Percentiles rank a stretch among this genome's conserved stretches.
Evolutionary conservation across 805 yeast species (phyloP).

Genomic region (Lipomyces chichibuensis): DNA sequence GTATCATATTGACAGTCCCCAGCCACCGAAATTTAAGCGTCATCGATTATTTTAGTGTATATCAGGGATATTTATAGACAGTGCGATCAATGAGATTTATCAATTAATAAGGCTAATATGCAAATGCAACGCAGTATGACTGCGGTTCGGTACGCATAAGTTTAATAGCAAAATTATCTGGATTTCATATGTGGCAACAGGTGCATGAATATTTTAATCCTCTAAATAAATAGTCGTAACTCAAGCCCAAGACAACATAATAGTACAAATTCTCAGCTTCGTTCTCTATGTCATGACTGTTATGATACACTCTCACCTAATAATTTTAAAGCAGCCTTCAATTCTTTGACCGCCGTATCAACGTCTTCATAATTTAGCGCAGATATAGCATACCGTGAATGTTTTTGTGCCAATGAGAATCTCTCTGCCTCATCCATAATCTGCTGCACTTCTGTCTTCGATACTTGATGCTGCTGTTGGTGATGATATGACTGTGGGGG

Average conservation of each 20-base stretch:
- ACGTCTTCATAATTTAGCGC: conserved; percentile 73
- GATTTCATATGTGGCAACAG: neutral
- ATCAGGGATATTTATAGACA: neutral
- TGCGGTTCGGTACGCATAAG: neutral
- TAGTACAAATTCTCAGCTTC: neutral
- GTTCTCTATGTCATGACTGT: neutral
- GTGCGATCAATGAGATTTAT: neutral
- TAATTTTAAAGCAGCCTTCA: conserved; percentile 51
- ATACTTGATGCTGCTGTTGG: conserved; percentile 18
- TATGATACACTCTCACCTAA: conserved; percentile 24
- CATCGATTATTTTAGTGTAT: neutral
- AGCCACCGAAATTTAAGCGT: neutral
- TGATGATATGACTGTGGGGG: conserved; percentile 24
- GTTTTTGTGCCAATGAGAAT: conserved; percentile 56
- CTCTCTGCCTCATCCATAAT: conserved; percentile 46
- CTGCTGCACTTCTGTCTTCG: conserved; percentile 37
- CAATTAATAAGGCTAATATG: neutral
- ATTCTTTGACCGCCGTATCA: conserved; percentile 62
- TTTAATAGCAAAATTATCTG: neutral
- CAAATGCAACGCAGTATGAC: neutral
- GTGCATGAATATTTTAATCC: neutral
- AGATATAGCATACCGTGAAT: conserved; percentile 71
- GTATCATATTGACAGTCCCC: neutral
- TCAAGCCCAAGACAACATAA: neutral
- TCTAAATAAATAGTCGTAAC: neutral